These are phyloP conservation scores for Barnettozyma populi DNA, from an alignment of 805 yeast genomes.

Conservation along the genomic window DNA sequence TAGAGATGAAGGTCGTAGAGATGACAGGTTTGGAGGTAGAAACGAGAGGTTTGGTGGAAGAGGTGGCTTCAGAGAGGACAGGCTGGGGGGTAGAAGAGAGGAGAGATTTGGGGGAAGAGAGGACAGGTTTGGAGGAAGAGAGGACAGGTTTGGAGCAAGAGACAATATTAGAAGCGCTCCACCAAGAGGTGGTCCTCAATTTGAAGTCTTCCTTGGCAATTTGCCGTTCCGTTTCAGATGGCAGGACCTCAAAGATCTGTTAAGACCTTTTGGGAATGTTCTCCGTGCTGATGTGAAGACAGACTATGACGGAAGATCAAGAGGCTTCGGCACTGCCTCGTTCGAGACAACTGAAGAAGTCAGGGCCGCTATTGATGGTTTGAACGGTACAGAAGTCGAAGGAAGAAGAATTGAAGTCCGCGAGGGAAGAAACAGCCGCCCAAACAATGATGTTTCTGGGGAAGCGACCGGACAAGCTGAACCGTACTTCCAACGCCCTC, in stretches of 20 bases:
- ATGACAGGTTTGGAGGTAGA: constrained; percentile 10
- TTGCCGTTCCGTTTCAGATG: constrained; percentile 77
- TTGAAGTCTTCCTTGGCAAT: constrained; percentile 72
- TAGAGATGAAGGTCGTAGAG: constrained; percentile 12
- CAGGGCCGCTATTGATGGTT: constrained; percentile 58
- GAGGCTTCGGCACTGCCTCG: constrained; percentile 81
- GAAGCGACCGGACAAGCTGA: neutral
- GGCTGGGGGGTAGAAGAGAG: constrained; percentile 15
- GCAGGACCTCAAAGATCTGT: constrained; percentile 82
- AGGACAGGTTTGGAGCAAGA: constrained; percentile 11
- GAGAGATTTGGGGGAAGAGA: too few relatives aligned
- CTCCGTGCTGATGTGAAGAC: constrained; percentile 72
- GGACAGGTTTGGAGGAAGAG: too few relatives aligned
- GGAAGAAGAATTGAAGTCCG: constrained; percentile 81
- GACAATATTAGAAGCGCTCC: constrained; percentile 15
- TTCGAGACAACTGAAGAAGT: constrained; percentile 67
- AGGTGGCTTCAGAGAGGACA: constrained; percentile 11
- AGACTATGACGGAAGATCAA: constrained; percentile 66
- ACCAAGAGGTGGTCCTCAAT: constrained; percentile 24
- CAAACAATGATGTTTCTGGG: constrained; percentile 12
- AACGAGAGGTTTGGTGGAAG: constrained; percentile 14
- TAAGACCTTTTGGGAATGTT: constrained; percentile 73
- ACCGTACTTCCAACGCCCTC: constrained; percentile 1
- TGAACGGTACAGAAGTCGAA: constrained; percentile 63
- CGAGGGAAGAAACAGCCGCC: constrained; percentile 44